Evolutionary conservation across 495 filamentous ascomycete species (phyloP).

Genomic region (Xylaria flabelliformis): DNA sequence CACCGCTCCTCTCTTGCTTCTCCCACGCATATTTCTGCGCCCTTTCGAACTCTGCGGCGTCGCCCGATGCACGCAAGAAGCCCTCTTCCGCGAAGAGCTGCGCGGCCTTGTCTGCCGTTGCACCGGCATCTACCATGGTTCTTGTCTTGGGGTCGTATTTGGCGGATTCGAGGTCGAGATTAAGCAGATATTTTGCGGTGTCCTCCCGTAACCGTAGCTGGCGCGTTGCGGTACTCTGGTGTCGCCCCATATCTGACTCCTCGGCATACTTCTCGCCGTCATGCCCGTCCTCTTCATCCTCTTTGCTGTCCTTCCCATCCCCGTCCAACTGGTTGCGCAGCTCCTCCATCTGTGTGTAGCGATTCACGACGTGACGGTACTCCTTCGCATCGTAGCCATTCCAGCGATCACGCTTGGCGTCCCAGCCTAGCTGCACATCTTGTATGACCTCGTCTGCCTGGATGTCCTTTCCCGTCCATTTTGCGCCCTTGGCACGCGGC

Average conservation of each 20-base stretch:
- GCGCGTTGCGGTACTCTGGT: slow-evolving; percentile 87
- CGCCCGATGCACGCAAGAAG: slow-evolving; percentile 87
- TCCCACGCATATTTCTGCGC: slow-evolving; percentile 95
- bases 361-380: slow-evolving; percentile 82
- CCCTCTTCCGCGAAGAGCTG: slow-evolving; percentile 93
- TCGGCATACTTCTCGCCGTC: slow-evolving; percentile 82
- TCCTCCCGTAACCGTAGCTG: slow-evolving; percentile 94
- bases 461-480: slow-evolving; percentile 92
- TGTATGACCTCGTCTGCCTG: slow-evolving; percentile 90
- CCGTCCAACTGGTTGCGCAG: slow-evolving; percentile 64
- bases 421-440: slow-evolving; percentile 87
- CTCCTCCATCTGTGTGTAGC: slow-evolving; percentile 85
- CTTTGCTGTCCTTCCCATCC: slow-evolving; percentile 55
- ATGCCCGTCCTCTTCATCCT: slow-evolving; percentile 61
- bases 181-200: slow-evolving; percentile 96
- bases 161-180: slow-evolving; percentile 92
- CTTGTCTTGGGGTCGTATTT: slow-evolving; percentile 98
- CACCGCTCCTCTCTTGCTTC: slow-evolving; percentile 78
- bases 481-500: slow-evolving; percentile 87
- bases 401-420: slow-evolving; percentile 98
- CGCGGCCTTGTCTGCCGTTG: slow-evolving; percentile 80
- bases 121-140: slow-evolving; percentile 89
- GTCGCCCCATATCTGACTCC: slow-evolving; percentile 93
- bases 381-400: slow-evolving; percentile 93
- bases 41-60: slow-evolving; percentile 92